These are phyloP conservation scores for Pelargonium cotyledonis DNA, from an alignment of 441 rosid genomes.

Conservation along the genomic window DNA sequence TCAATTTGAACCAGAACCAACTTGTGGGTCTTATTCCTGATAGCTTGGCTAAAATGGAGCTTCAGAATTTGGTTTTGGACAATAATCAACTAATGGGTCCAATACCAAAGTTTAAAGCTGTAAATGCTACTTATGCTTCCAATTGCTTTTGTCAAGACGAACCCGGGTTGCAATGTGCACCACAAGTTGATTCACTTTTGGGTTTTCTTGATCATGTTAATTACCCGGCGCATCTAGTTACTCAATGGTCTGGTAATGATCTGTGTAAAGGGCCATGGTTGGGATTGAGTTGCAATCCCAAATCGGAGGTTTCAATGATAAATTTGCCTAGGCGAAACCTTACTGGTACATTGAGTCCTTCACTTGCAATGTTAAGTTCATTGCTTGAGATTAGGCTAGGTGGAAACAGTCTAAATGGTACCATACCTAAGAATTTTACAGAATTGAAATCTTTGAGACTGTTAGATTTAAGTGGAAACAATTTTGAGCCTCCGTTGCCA, in stretches of 20 bases:
- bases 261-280: conserved; percentile 44
- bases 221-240: conserved; percentile 44
- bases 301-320: conserved; percentile 29
- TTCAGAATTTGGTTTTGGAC: conserved; percentile 37
- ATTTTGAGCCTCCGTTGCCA: conserved; percentile 37
- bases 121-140: conserved; percentile 14
- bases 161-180: conserved; percentile 44
- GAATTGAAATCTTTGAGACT: conserved; percentile 32
- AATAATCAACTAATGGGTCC: conserved; percentile 53
- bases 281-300: conserved; percentile 41
- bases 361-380: conserved; percentile 33
- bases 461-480: conserved; percentile 46
- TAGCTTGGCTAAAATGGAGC: conserved; percentile 30
- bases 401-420: conserved; percentile 35
- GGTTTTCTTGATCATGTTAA: conserved; percentile 36
- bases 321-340: conserved; percentile 46
- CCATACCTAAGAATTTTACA: conserved; percentile 39
- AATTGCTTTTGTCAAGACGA: conserved; percentile 43
- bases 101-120: conserved; percentile 33
- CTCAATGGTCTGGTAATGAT: conserved; percentile 47
- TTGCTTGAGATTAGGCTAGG: conserved; percentile 41
- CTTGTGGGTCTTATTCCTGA: conserved; percentile 49
- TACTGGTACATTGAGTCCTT: conserved; percentile 40
- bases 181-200: conserved; percentile 34
- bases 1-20: conserved; percentile 50